These are phyloP conservation scores for Trichoderma reesei DNA, from an alignment of 495 filamentous ascomycete species.

Conservation along the genomic window DNA sequence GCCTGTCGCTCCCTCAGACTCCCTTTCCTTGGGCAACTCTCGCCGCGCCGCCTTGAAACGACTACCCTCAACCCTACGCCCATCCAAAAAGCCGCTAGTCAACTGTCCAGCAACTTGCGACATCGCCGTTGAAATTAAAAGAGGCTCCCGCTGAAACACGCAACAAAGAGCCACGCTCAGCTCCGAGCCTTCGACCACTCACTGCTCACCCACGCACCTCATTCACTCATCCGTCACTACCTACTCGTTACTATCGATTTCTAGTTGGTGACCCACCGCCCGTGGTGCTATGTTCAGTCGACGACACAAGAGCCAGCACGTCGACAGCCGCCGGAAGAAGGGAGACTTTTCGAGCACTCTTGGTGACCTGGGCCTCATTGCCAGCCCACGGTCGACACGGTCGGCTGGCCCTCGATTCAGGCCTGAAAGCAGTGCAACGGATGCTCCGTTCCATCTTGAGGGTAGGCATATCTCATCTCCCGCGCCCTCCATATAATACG, in stretches of 20 bases:
- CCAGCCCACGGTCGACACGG: not conserved
- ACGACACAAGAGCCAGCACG: not conserved
- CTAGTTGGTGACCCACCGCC: slow-evolving; percentile 6
- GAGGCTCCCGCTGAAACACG: slow-evolving; percentile 5
- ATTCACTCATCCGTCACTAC: too few species aligned
- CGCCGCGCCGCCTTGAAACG: not conserved
- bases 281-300: slow-evolving; percentile 6
- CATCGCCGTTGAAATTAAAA: not conserved
- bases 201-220: too few species aligned
- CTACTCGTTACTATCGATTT: not conserved
- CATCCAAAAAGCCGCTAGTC: not conserved
- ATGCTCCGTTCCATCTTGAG: slow-evolving; percentile 7
- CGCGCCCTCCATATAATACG: not conserved
- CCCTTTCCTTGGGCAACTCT: not conserved
- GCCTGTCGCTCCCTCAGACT: not conserved
- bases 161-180: not conserved
- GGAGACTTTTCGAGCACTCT: not conserved
- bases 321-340: not conserved
- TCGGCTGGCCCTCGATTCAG: not conserved
- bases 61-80: not conserved
- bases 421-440: slow-evolving; percentile 5
- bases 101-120: not conserved
- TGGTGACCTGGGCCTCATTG: not conserved
- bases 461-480: not conserved
- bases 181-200: not conserved